Evolutionary conservation across 768 basidiomycete species (phyloP), one percentile per base, ranked within the genome.

Genomic region (Agrocybe praecox): DNA sequence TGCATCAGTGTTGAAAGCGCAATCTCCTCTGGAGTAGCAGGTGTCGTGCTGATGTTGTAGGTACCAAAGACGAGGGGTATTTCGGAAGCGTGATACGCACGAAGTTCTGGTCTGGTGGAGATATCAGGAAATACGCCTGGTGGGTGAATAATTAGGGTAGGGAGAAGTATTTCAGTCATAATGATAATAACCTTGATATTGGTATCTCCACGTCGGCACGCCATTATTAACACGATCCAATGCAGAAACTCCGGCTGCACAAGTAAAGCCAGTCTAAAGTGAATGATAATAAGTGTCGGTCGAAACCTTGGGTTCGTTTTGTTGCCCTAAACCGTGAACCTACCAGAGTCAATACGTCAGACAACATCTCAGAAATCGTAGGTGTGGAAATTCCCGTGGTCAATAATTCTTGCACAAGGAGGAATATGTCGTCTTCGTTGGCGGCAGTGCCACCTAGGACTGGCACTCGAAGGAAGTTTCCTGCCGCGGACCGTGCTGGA

Each of bases 1-100:
- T 77, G 76, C 1, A 76, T 52, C 51, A 70, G 73, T 50, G 57
- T 65, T 1, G 76, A 71, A 34, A 78, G 63, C n/a, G 65, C 60
- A n/a, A 71, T 65, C 50, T 69, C 69, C 9, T 26, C 59, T 12
- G 60, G 51, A 11, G 65, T 68, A 18, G 62, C 63, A 32, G 62
- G 56, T 29, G 65, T 51, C n/a, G 61, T 36, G 33, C 66, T 71
- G 29, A 55, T 49, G 53, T 67, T 67, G 58, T 68, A 73, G 1
- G 74, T 73, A 2, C 74, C 75, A 48, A 77, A 80, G 29, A 76
- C 69, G 24, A 76, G 59, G 0, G 78, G 76, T 26, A 79, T 71
- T 40, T 77, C 72, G 0, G 75, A 71, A 0, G 71, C 67, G 40
- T 78, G 77, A 55, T 71, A 76, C 2, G 76, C 70, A 6, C 77